phyloP scores from a whole-genome alignment of 345 rosid genomes.

The Hevea brasiliensis region DNA sequence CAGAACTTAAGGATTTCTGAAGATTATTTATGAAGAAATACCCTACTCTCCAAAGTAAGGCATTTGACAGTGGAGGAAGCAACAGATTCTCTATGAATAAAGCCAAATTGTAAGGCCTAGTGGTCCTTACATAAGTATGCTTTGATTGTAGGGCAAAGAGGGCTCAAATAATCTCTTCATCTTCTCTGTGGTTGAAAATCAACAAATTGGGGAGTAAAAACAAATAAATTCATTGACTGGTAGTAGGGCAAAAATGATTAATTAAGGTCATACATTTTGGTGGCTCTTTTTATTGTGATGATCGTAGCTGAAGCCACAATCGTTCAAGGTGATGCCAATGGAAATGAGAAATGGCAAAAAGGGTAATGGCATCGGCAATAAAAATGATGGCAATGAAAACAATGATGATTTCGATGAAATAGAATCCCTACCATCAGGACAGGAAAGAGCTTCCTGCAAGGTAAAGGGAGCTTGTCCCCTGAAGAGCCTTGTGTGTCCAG shows the following conservation, averaged over 20 bases:
- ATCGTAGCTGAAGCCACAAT: constrained; percentile 32
- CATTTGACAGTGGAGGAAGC: neutral
- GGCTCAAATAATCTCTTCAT: neutral
- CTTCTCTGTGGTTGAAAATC: neutral
- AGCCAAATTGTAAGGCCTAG: neutral
- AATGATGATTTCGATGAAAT: constrained; percentile 32
- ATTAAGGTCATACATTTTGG: constrained; percentile 25
- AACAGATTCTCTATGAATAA: neutral
- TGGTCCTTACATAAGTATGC: constrained; percentile 10
- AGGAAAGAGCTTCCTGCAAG: constrained; percentile 49
- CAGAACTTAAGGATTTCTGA: neutral
- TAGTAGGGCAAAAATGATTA: constrained; percentile 10
- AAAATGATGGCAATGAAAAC: neutral
- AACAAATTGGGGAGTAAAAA: too few species aligned
- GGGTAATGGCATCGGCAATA: constrained; percentile 10
- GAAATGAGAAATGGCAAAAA: constrained; percentile 4
- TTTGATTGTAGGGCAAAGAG: too few species aligned
- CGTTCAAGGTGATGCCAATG: constrained; percentile 13
- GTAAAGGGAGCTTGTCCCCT: constrained; percentile 38
- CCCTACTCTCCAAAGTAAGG: neutral
- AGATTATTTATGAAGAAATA: constrained; percentile 1
- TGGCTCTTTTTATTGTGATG: constrained; percentile 37
- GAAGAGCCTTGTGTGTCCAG: constrained; percentile 57
- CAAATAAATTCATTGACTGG: too few species aligned
- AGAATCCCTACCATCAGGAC: constrained; percentile 37